A percentile compares a stretch with the other conserved stretches of the same genome.
Conservation (phyloP, 139 green algal genomes). For the Chlorella ohadii region DNA sequence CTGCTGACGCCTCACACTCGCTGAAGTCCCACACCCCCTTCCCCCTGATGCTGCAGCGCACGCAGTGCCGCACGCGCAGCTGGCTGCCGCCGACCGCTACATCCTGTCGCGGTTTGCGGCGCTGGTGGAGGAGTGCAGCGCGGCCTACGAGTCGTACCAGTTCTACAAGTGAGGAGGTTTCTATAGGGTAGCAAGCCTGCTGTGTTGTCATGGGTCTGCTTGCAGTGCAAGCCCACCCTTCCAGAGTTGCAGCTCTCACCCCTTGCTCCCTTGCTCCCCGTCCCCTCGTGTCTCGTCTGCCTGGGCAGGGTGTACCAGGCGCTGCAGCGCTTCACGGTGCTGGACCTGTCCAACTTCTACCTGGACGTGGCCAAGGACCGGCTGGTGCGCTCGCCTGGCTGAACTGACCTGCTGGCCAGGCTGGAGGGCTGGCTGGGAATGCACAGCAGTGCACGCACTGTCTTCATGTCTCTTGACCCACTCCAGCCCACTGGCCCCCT, state of each 20-base stretch:
- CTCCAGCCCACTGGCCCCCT: no score
- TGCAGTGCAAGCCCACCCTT: not conserved
- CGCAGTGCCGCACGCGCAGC: conserved; percentile 57
- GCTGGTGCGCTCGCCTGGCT: conserved; percentile 38
- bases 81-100: conserved; percentile 81
- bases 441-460: no score
- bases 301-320: conserved; percentile 72
- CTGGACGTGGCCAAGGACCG: conserved; percentile 96
- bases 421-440: no score
- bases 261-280: no score
- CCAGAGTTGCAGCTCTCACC: not conserved
- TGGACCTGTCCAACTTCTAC: conserved; percentile 97
- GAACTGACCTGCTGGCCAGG: no score
- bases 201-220: no score
- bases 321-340: conserved; percentile 85
- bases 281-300: not conserved
- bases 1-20: no score
- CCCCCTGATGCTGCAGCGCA: conserved; percentile 8
- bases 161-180: conserved; percentile 58
- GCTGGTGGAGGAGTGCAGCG: conserved; percentile 65
- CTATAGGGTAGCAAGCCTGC: no score
- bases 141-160: conserved; percentile 84
- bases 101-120: conserved; percentile 60
- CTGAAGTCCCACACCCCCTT: no score
- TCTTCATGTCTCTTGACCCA: no score